Evolutionary conservation across 2,329 filamentous ascomycete species (phyloP).

Genomic region (Pseudogymnoascus sp.): DNA sequence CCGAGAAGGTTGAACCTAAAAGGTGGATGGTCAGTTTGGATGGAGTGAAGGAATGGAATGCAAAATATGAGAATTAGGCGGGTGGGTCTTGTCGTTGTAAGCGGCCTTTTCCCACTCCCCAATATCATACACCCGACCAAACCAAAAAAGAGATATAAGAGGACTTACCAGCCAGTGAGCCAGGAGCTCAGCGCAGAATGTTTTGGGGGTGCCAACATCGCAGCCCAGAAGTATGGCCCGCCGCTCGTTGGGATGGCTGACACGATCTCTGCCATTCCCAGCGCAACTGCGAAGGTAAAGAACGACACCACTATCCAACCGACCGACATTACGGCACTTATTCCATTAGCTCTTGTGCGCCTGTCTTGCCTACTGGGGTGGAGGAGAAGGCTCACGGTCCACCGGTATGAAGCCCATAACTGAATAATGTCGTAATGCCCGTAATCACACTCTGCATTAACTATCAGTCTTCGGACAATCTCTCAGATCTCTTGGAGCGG

Average conservation of each 20-base stretch:
- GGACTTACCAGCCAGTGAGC: conserved; percentile 39
- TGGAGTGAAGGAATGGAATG: background rate
- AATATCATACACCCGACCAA: background rate
- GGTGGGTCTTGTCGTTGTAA: background rate
- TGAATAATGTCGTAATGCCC: conserved; percentile 52
- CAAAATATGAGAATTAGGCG: background rate
- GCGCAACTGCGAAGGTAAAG: conserved; percentile 49
- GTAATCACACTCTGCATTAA: conserved; percentile 48
- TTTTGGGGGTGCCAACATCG: conserved; percentile 46
- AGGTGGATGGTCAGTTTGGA: background rate
- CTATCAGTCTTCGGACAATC: background rate
- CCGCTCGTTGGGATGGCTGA: conserved; percentile 53
- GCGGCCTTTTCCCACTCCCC: background rate
- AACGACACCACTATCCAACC: conserved; percentile 51
- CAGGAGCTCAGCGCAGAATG: conserved; percentile 41
- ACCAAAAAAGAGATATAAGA: too few relatives aligned
- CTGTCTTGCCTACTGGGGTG: background rate
- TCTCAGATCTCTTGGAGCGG: background rate
- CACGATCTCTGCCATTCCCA: conserved; percentile 54
- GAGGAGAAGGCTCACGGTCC: conserved; percentile 47
- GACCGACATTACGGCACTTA: conserved; percentile 41
- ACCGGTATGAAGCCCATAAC: conserved; percentile 49
- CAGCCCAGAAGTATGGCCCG: conserved; percentile 56
- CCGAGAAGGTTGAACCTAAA: conserved; percentile 42
- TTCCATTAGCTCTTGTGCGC: conserved; percentile 17